A percentile compares a stretch with the other conserved stretches of the same genome.
Evolutionary conservation across 2,329 filamentous ascomycete species (phyloP).

Genomic region (Amauroascus verrucosus): DNA sequence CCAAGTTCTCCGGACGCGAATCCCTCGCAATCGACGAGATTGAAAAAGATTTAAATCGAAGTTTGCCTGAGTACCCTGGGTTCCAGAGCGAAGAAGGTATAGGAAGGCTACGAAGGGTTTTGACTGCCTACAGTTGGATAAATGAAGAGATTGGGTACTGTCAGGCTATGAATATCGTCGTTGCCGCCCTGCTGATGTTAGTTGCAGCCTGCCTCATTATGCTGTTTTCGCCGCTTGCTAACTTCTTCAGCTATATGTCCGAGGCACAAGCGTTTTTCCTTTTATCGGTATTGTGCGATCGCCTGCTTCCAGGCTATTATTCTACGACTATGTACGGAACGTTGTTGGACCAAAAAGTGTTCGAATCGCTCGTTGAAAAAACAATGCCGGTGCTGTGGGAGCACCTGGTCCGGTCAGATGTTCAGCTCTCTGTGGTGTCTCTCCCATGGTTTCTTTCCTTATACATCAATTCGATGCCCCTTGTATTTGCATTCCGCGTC

Average conservation of each 20-base stretch:
- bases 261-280: conserved; percentile 93
- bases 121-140: conserved; percentile 96
- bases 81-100: conserved; percentile 97
- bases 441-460: conserved; percentile 95
- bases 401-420: conserved; percentile 90
- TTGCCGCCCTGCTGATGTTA: conserved; percentile 85
- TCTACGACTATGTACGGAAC: conserved; percentile 99
- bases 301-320: conserved; percentile 90
- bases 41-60: conserved; percentile 94
- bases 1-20: conserved; percentile 71
- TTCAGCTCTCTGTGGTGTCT: conserved; percentile 93
- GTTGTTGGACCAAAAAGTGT: conserved; percentile 89
- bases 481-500: conserved; percentile 94
- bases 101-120: conserved; percentile 71
- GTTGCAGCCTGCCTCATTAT: conserved; percentile 21
- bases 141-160: conserved; percentile 95
- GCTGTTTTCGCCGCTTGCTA: conserved; percentile 17
- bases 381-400: conserved; percentile 99
- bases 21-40: conserved; percentile 98
- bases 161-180: conserved; percentile 99
- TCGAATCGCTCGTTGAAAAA: conserved; percentile 94
- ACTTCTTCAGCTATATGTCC: conserved; percentile 65
- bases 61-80: conserved; percentile 90
- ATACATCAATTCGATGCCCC: conserved; percentile 98
- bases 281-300: conserved; percentile 81